Percentiles rank a stretch among this genome's conserved stretches.
Conservation (phyloP, 441 rosid species). For the Bruguiera hainesii region DNA sequence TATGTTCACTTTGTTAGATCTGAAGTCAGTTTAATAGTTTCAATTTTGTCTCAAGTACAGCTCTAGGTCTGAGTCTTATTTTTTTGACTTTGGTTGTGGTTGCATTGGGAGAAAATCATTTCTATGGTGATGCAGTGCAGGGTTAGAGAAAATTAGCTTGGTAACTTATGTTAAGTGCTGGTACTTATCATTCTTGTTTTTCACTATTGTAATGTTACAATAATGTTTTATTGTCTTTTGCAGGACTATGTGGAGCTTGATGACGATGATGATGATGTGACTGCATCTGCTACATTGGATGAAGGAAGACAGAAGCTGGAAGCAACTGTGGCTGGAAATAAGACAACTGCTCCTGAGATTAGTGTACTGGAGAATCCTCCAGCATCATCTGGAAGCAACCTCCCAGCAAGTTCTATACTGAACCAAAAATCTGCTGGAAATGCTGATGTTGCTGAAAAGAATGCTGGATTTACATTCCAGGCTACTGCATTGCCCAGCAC, state of each 20-base stretch:
- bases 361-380: slow-evolving; percentile 29
- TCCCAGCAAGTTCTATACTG: slow-evolving; percentile 22
- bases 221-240: background rate
- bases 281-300: slow-evolving; percentile 23
- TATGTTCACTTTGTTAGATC: too few species aligned
- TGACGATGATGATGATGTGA: slow-evolving; percentile 53
- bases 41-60: too few species aligned
- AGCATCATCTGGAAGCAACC: slow-evolving; percentile 31
- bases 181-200: background rate
- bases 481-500: slow-evolving; percentile 27
- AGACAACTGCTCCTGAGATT: slow-evolving; percentile 33
- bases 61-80: too few species aligned
- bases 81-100: too few species aligned
- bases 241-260: slow-evolving; percentile 81
- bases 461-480: slow-evolving; percentile 21
- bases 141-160: background rate
- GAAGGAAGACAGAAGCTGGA: slow-evolving; percentile 13
- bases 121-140: background rate
- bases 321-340: slow-evolving; percentile 13
- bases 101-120: too few species aligned
- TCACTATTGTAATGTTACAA: background rate
- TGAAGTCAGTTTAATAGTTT: too few species aligned
- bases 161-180: background rate
- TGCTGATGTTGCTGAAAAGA: slow-evolving; percentile 41
- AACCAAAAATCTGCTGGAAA: slow-evolving; percentile 33